phyloP scores from a whole-genome alignment of 1,284 basidiomycete genomes.

The Xerocomus amazonicus region DNA sequence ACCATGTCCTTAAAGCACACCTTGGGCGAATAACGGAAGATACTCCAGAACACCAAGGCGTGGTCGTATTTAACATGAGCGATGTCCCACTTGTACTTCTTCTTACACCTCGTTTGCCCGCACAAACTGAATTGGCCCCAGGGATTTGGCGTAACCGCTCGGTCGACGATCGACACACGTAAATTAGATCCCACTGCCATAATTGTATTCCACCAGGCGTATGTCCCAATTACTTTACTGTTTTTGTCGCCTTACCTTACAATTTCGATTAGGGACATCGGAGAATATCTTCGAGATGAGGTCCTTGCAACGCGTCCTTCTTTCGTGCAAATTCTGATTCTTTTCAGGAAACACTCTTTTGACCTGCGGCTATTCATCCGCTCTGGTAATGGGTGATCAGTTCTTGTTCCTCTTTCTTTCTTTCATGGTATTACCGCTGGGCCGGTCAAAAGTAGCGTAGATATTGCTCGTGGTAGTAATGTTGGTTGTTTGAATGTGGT shows the following conservation, averaged over 20 bases:
- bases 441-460: slow-evolving; percentile 32
- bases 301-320: slow-evolving; percentile 39
- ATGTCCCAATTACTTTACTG: slow-evolving; percentile 12
- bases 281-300: slow-evolving; percentile 95
- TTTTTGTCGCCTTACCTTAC: slow-evolving; percentile 5
- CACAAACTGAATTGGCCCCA: slow-evolving; percentile 33
- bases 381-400: slow-evolving; percentile 20
- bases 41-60: slow-evolving; percentile 98
- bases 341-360: slow-evolving; percentile 70
- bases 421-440: slow-evolving; percentile 7
- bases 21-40: slow-evolving; percentile 99
- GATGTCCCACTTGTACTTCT: slow-evolving; percentile 83
- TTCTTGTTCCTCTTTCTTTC: neutral
- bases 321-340: slow-evolving; percentile 8
- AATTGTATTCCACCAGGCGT: slow-evolving; percentile 99
- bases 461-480: slow-evolving; percentile 4
- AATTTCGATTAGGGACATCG: slow-evolving; percentile 71
- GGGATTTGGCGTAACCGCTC: slow-evolving; percentile 98
- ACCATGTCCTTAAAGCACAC: slow-evolving; percentile 98
- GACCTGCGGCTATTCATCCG: slow-evolving; percentile 9
- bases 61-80: slow-evolving; percentile 94
- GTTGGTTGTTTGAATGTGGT: neutral
- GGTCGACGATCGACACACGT: slow-evolving; percentile 93
- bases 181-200: slow-evolving; percentile 99
- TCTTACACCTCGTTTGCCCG: neutral